Conservation (phyloP, 805 yeast genomes). For the Nakazawaea anatomiae region DNA sequence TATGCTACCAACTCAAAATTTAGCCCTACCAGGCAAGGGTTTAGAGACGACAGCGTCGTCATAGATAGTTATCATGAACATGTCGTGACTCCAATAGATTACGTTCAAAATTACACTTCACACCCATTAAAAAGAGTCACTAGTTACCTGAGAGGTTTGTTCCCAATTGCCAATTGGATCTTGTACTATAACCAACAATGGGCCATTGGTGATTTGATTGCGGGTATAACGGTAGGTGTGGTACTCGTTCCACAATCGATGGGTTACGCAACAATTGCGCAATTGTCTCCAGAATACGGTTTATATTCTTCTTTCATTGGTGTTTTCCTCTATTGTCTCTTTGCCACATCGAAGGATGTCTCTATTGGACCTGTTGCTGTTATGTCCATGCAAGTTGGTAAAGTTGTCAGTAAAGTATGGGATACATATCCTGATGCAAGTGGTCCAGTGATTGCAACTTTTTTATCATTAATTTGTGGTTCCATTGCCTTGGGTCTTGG, state of each 20-base stretch:
- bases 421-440: slow-evolving; percentile 35
- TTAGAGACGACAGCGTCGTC: not conserved
- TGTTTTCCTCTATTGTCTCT: slow-evolving; percentile 79
- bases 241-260: slow-evolving; percentile 93
- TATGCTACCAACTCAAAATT: too few species aligned
- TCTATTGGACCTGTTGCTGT: slow-evolving; percentile 97
- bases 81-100: slow-evolving; percentile 20
- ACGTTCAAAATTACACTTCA: slow-evolving; percentile 19
- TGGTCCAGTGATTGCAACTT: slow-evolving; percentile 75
- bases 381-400: slow-evolving; percentile 82
- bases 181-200: slow-evolving; percentile 75
- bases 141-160: slow-evolving; percentile 54
- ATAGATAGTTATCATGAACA: slow-evolving; percentile 19
- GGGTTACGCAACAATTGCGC: slow-evolving; percentile 90
- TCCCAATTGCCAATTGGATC: slow-evolving; percentile 83
- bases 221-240: slow-evolving; percentile 90
- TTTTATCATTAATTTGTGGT: slow-evolving; percentile 78
- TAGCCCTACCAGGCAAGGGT: not conserved
- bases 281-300: slow-evolving; percentile 77
- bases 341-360: slow-evolving; percentile 94
- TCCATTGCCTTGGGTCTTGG: slow-evolving; percentile 81
- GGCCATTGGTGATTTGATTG: slow-evolving; percentile 78
- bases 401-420: slow-evolving; percentile 63
- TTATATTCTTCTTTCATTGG: slow-evolving; percentile 90
- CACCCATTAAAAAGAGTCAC: slow-evolving; percentile 34